phyloP scores from a whole-genome alignment of 305 asterid species.

The Caryopteris hybrid region DNA sequence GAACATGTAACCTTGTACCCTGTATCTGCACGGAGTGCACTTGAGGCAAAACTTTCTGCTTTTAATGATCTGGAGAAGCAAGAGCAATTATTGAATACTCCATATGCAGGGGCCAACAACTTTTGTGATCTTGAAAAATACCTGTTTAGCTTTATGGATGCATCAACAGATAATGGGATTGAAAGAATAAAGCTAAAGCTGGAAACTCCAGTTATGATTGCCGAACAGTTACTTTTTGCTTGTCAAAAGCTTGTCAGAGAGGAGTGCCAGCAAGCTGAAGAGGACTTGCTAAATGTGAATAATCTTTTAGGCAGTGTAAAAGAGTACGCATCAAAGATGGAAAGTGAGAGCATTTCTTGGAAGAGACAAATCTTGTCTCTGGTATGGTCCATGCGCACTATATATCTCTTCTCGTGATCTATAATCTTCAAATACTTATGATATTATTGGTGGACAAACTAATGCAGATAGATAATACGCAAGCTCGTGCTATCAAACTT shows the following conservation, averaged over 20 bases:
- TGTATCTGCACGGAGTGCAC: slow-evolving; percentile 90
- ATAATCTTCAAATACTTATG: slow-evolving; percentile 4
- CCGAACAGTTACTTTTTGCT: slow-evolving; percentile 71
- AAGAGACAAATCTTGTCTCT: slow-evolving; percentile 67
- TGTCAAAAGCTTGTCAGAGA: slow-evolving; percentile 67
- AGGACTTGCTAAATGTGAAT: slow-evolving; percentile 60
- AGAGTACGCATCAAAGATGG: slow-evolving; percentile 63
- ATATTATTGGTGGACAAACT: slow-evolving; percentile 7
- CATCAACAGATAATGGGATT: slow-evolving; percentile 71
- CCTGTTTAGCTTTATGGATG: slow-evolving; percentile 79
- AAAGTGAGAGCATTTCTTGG: slow-evolving; percentile 78
- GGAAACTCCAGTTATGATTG: slow-evolving; percentile 85
- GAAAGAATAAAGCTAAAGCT: slow-evolving; percentile 93
- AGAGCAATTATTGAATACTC: slow-evolving; percentile 29
- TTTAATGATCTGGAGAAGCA: slow-evolving; percentile 29
- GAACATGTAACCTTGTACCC: slow-evolving; percentile 69
- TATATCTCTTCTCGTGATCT: slow-evolving; percentile 9
- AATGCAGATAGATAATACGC: slow-evolving; percentile 71
- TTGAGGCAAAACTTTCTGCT: slow-evolving; percentile 73
- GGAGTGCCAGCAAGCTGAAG: slow-evolving; percentile 66
- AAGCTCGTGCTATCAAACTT: slow-evolving; percentile 70
- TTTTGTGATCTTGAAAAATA: slow-evolving; percentile 73
- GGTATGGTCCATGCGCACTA: slow-evolving; percentile 40
- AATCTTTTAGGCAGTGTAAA: slow-evolving; percentile 58
- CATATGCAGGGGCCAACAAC: slow-evolving; percentile 51